Evolutionary conservation across 441 rosid species (phyloP).

Genomic region (Pelargonium fulgidum): DNA sequence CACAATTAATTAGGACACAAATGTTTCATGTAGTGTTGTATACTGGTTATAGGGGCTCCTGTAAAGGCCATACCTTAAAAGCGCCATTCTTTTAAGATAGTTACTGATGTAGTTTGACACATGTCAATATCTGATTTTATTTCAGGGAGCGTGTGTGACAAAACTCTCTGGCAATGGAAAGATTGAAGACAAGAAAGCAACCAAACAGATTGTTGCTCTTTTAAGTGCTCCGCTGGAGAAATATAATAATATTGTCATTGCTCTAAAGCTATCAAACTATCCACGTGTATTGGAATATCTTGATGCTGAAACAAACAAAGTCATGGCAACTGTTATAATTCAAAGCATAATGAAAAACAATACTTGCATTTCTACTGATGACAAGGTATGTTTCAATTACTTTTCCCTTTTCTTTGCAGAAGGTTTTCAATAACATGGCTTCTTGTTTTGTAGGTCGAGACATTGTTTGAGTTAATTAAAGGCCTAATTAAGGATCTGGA

Average conservation of each 20-base stretch:
- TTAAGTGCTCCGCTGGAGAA: conserved; percentile 97
- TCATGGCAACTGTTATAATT: conserved; percentile 87
- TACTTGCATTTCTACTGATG: conserved; percentile 66
- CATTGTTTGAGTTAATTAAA: conserved; percentile 76
- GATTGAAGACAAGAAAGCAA: conserved; percentile 75
- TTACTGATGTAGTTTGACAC: conserved; percentile 4
- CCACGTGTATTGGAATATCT: conserved; percentile 80
- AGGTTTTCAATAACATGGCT: conserved; percentile 13
- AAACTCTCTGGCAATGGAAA: conserved; percentile 70
- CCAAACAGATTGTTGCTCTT: conserved; percentile 89
- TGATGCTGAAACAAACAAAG: conserved; percentile 77
- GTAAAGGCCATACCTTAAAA: background rate
- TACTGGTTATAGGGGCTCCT: background rate
- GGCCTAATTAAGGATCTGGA: conserved; percentile 92
- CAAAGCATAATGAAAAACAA: conserved; percentile 94
- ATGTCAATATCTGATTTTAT: conserved; percentile 8
- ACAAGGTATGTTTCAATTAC: conserved; percentile 41
- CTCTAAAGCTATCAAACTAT: conserved; percentile 82
- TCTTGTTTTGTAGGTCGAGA: conserved; percentile 55
- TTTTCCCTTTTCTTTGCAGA: conserved; percentile 7
- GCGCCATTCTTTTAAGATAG: background rate
- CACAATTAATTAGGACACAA: no score
- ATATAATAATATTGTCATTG: conserved; percentile 84
- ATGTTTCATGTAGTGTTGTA: background rate
- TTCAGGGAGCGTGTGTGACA: conserved; percentile 88